Evolutionary conservation across 2,329 filamentous ascomycete species (phyloP), one percentile per base, ranked within the genome.

Genomic region (Penicillium sp.): DNA sequence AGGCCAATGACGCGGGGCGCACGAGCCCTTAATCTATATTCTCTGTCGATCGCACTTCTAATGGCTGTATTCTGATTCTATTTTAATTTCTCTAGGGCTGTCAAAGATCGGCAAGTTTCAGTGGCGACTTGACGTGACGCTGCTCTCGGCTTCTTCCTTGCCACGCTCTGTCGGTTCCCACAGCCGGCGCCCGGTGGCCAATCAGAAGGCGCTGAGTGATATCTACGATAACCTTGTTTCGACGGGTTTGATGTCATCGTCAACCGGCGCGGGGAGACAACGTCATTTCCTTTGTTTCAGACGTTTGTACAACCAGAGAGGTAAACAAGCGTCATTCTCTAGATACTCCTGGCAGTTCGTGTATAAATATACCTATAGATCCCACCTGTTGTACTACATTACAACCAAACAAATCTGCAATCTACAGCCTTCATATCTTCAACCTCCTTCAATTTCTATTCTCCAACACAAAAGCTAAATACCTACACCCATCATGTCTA

Each of bases 401-500:
- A 27, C 24, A 27, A 27, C 8, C 24, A 27, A 13, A 34, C 32
- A 34, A 34, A 14, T 11, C 14, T 34, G 32, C 14, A 34, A 34
- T 13, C 32, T 34, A 14, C 32, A 14, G 14, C 7, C 13, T 39
- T 9, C 5, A 39, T 39, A 5, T 14, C 5, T 39, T 16, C 36
- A 39, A 39, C 14, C 14, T 40, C 18, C 36, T 40, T 40, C 38
- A 18, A 40, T n/a, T 5, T 39, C 31, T 18, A 18, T 48, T 39
- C 39, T 16, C 21, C 18, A 16, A 11, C 18, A 31, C 14, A 24
- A 45, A 14, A 27, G 5, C 8, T 18, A 14, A n/a, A 29, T 43
- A 27, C 22, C 42, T 31, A 18, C 45, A 21, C 22, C 9, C 48
- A 61, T 36, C 41, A 61, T 61, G 59, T 61, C 59, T 27, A 42